Evolutionary conservation across 306 rosid species (phyloP).

Genomic region (Trifolium subterraneum): DNA sequence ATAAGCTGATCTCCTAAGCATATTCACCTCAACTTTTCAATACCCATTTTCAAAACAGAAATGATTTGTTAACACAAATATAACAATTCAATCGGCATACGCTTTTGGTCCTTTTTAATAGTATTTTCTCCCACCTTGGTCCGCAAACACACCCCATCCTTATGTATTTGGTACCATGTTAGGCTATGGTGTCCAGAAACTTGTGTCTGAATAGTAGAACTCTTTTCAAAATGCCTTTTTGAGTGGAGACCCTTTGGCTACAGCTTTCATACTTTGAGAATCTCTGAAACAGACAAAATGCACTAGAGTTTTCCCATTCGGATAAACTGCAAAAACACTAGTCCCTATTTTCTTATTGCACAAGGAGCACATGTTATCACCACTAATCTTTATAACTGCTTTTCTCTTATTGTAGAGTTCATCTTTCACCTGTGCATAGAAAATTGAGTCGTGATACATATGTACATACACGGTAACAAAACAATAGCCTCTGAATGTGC

Average conservation of each 20-base stretch:
- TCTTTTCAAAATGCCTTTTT: constrained; percentile 53
- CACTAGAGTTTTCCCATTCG: constrained; percentile 87
- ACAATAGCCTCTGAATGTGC: constrained; percentile 25
- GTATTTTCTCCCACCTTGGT: too few relatives aligned
- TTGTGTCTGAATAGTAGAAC: not conserved
- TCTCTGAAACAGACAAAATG: constrained; percentile 97
- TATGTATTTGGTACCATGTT: too few relatives aligned
- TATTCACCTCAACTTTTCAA: not conserved
- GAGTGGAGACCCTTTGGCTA: constrained; percentile 62
- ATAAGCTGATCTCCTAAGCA: not conserved
- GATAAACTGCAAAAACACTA: constrained; percentile 91
- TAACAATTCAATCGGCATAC: too few relatives aligned
- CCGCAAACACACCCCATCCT: too few relatives aligned
- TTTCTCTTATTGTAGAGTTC: constrained; percentile 81
- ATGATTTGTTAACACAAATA: too few relatives aligned
- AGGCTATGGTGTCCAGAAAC: too few relatives aligned
- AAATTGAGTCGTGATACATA: constrained; percentile 31
- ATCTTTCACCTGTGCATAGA: constrained; percentile 75
- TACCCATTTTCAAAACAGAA: constrained; percentile 31
- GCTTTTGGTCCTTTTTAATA: too few relatives aligned
- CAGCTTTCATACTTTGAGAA: constrained; percentile 91
- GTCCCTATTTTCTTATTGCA: constrained; percentile 95
- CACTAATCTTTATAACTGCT: constrained; percentile 70
- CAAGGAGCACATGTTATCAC: constrained; percentile 91
- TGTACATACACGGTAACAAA: constrained; percentile 6